Evolutionary conservation across 2,329 filamentous ascomycete species (phyloP), one percentile per base, ranked within the genome.

Genomic region (Stachybotrys chlorohalonatus): DNA sequence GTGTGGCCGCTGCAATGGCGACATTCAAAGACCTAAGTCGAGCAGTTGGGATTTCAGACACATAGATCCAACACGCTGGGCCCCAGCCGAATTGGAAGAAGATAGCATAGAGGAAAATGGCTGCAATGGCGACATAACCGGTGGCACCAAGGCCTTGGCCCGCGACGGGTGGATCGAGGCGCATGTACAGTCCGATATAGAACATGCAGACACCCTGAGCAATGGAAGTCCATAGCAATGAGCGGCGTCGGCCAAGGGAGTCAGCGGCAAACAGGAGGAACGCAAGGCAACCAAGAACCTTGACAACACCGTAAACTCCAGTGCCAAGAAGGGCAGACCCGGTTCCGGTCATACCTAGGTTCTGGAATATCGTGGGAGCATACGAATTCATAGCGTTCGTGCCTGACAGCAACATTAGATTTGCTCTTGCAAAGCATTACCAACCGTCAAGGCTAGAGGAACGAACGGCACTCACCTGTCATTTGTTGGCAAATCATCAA

Each of bases 11-110:
- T 0, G 82, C 84, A 51, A 86, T 73, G 1, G 83, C 75, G 1
- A 88, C 84, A 62, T 86, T 87, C 59, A 85, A 70, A 13, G 79
- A 79, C 50, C 85, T 72, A 6, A 87, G 73, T 31, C 85, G 74
- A 1, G 82, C 81, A 6, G 81, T 80, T 0, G 84, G 83, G 57
- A 87, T 87, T 65, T 87, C 85, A 11, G 60, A 63, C 16, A 64
- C 63, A 54, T 64, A 64, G 49, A 70, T 70, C 84, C 84, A 87
- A 71, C 82, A 85, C n/a, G 82, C 81, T 0, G 82, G 82, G 0
- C 83, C 84, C 83, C 83, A 86, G 7, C 79, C 79, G 57, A 81
- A 79, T 59, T 84, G 80, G 73, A 85, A 3, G 47, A 48, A 48
- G n/a, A 48, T 48, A n/a, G 47, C 47, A 6, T 11, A 48, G 11